Percentiles rank a stretch among this genome's conserved stretches.
These are phyloP conservation scores for Aquilaria yunnanensis DNA, from an alignment of 345 rosid species.

Conservation along the genomic window DNA sequence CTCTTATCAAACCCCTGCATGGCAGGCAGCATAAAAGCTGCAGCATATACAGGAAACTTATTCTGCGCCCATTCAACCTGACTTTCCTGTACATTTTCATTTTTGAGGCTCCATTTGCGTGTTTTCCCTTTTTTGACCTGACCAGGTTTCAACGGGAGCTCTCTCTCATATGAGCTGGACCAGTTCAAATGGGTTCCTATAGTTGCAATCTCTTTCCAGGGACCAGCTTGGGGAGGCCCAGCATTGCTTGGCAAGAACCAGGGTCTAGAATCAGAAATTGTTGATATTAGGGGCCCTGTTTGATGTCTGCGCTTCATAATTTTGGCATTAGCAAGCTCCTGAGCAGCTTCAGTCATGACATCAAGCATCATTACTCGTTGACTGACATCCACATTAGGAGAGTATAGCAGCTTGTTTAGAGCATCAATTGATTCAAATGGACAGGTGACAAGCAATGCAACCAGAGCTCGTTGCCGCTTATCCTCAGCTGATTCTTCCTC, in stretches of 20 bases:
- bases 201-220: slow-evolving; percentile 73
- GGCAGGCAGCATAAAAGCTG: slow-evolving; percentile 97
- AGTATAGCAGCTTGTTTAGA: slow-evolving; percentile 57
- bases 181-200: slow-evolving; percentile 61
- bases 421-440: slow-evolving; percentile 76
- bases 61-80: slow-evolving; percentile 60
- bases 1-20: slow-evolving; percentile 93
- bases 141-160: slow-evolving; percentile 55
- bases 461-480: slow-evolving; percentile 81
- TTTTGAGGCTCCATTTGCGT: slow-evolving; percentile 75
- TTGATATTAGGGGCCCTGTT: slow-evolving; percentile 47
- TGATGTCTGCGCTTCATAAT: slow-evolving; percentile 46
- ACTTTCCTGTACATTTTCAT: slow-evolving; percentile 33
- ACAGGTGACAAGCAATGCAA: slow-evolving; percentile 68
- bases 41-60: slow-evolving; percentile 78
- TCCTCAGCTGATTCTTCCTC: slow-evolving; percentile 98
- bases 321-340: slow-evolving; percentile 76
- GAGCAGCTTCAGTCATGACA: slow-evolving; percentile 88
- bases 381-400: slow-evolving; percentile 83
- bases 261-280: slow-evolving; percentile 71
- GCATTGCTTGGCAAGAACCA: slow-evolving; percentile 85
- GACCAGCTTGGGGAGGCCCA: slow-evolving; percentile 57
- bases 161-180: slow-evolving; percentile 83
- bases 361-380: slow-evolving; percentile 98
- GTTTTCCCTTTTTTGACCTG: slow-evolving; percentile 67